phyloP scores from a whole-genome alignment of 805 yeast genomes.

The Myxozyma kluyveri region DNA sequence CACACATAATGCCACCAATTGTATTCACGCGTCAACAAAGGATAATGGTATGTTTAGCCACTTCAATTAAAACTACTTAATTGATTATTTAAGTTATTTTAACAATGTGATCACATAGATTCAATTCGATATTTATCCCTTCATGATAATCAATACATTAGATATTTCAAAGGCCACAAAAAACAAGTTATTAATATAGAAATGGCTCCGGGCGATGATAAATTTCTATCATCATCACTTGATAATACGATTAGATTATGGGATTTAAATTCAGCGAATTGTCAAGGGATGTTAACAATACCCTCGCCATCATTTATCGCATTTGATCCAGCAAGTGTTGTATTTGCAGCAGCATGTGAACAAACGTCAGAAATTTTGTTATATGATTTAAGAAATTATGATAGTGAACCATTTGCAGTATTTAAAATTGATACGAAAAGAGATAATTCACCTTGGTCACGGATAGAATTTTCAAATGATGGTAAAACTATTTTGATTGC shows the following conservation, averaged over 20 bases:
- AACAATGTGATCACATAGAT: constrained; percentile 33
- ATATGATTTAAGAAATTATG: constrained; percentile 60
- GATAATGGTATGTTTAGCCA: constrained; percentile 56
- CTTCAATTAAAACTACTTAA: not conserved
- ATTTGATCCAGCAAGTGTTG: constrained; percentile 79
- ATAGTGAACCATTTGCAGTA: constrained; percentile 54
- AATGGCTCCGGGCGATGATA: constrained; percentile 66
- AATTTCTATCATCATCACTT: constrained; percentile 62
- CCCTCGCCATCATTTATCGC: constrained; percentile 59
- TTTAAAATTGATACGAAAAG: constrained; percentile 41
- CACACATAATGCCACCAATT: constrained; percentile 67
- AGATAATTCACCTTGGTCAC: constrained; percentile 47
- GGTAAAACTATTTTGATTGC: constrained; percentile 63
- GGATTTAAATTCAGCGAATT: constrained; percentile 72
- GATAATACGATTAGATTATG: constrained; percentile 83
- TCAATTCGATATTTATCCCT: constrained; percentile 68
- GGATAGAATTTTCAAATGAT: constrained; percentile 74
- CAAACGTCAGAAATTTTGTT: constrained; percentile 49
- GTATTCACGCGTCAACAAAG: constrained; percentile 81
- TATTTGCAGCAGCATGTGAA: constrained; percentile 65
- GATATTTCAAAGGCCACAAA: constrained; percentile 87
- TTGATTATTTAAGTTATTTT: not conserved
- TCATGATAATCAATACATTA: constrained; percentile 70
- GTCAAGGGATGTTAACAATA: constrained; percentile 60
- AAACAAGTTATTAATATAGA: constrained; percentile 70